Conservation (phyloP, 805 yeast species). For the Candida vaughaniae region DNA sequence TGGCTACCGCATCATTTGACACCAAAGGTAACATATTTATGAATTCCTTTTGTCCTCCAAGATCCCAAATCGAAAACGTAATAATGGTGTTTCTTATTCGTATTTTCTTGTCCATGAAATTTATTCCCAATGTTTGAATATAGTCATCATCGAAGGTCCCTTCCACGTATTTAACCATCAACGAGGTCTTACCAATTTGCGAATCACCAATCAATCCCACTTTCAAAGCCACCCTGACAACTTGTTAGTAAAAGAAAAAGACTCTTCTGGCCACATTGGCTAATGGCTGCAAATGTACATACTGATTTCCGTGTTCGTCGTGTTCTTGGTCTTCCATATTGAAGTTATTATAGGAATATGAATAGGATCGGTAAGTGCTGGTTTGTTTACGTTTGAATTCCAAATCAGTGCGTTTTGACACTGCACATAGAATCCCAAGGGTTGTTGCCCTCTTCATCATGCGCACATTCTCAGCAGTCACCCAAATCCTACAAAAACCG, state of each 20-base stretch:
- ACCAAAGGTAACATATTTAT: slow-evolving; percentile 94
- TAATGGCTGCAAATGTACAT: slow-evolving; percentile 6
- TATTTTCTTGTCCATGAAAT: slow-evolving; percentile 88
- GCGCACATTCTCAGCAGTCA: slow-evolving; percentile 4
- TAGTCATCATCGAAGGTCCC: slow-evolving; percentile 89
- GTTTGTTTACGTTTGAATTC: slow-evolving; percentile 9
- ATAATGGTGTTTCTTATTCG: slow-evolving; percentile 83
- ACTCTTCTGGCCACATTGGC: background rate
- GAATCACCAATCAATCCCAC: slow-evolving; percentile 95
- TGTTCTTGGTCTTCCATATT: slow-evolving; percentile 11
- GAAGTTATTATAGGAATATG: too few relatives aligned
- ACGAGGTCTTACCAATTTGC: slow-evolving; percentile 91
- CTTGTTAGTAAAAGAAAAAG: slow-evolving; percentile 21
- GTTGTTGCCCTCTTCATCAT: slow-evolving; percentile 3
- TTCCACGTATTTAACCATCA: slow-evolving; percentile 97
- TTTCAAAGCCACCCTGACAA: slow-evolving; percentile 60
- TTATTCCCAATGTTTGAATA: slow-evolving; percentile 92
- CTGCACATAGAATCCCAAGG: too few relatives aligned
- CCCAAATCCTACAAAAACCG: background rate
- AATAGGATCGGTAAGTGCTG: too few relatives aligned
- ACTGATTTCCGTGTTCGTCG: slow-evolving; percentile 14
- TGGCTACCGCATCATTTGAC: slow-evolving; percentile 87
- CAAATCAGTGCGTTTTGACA: too few relatives aligned
- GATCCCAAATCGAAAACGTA: slow-evolving; percentile 90
- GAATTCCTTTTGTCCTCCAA: slow-evolving; percentile 94